Base-by-base conservation (phyloP, 495 filamentous ascomycete genomes). In the Tuber aestivum region DNA sequence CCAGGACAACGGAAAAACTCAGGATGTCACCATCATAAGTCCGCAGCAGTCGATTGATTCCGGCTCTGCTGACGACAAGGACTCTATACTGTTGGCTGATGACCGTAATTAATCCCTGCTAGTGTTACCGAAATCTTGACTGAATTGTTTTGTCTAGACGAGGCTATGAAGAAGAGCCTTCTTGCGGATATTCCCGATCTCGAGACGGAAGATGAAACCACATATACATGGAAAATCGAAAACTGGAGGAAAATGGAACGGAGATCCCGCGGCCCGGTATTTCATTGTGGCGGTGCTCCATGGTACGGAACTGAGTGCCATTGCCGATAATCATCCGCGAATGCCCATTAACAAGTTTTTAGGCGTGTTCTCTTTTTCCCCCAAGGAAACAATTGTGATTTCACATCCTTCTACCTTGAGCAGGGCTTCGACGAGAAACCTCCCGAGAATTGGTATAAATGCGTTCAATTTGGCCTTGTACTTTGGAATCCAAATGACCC, bases 281-380 rank as follows among this genome's bases (percentile, higher is more conserved):
- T 99, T 84, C 83, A 94, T 74, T 94, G 92, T 76, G 95, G 91
- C 56, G 94, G 92, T 45, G 91, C 88, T 83, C 94, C 95, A 84
- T 99, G 96, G 93, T 94, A 84, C 82, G 90, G 86, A 35, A 50
- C 61, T 70, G n/a, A 74, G 37, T 56, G 73, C 27, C 32, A 68
- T 50, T 48, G n/a, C 35, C 20, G 37, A 27, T 45, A 6, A 18
- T 56, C 3, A 71, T 56, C 69, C 12, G 18, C n/a, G 21, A 40
- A 42, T 69, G 61, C 21, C 40, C 69, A 42, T 32, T 82, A 45
- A 78, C 72, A 50, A 32, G 65, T 69, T 32, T 45, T 65, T 80
- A 94, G 92, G 94, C 92, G 94, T 78, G 91, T 98, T 81, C 90
- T 99, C 37, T 93, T 98, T 79, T 99, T 97, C 83, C 95, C 95